phyloP scores from a whole-genome alignment of 2,329 filamentous ascomycete genomes.

The Colletotrichum costaricense region DNA sequence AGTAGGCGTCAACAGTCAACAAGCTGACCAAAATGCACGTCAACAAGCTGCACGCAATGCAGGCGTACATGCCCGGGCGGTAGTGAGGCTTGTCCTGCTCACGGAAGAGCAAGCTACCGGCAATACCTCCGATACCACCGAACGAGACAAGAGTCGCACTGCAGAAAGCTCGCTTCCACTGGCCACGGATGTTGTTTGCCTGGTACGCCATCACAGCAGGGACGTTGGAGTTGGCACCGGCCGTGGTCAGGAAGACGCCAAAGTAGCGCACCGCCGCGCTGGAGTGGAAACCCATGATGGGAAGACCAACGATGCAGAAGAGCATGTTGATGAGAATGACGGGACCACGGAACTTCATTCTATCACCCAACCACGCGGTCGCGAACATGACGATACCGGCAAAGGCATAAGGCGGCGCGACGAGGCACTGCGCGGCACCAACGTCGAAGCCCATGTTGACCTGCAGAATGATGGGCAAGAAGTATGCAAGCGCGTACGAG shows the following conservation, averaged over 20 bases:
- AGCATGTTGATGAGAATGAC: slow-evolving; percentile 74
- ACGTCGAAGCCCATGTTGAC: slow-evolving; percentile 72
- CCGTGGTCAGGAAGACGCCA: slow-evolving; percentile 80
- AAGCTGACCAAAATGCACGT: slow-evolving; percentile 57
- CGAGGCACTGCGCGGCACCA: slow-evolving; percentile 73
- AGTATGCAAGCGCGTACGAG: slow-evolving; percentile 81
- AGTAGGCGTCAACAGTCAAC: slow-evolving; percentile 53
- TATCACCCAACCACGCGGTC: slow-evolving; percentile 74
- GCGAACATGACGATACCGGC: slow-evolving; percentile 71
- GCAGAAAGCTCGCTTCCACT: slow-evolving; percentile 88
- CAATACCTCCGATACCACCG: slow-evolving; percentile 83
- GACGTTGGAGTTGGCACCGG: slow-evolving; percentile 82
- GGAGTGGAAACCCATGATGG: slow-evolving; percentile 76
- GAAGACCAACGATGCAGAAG: slow-evolving; percentile 74
- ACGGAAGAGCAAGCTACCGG: slow-evolving; percentile 79
- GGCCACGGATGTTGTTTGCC: slow-evolving; percentile 87
- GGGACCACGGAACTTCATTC: slow-evolving; percentile 73
- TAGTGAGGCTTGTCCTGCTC: slow-evolving; percentile 65
- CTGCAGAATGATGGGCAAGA: slow-evolving; percentile 79
- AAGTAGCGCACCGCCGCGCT: slow-evolving; percentile 73
- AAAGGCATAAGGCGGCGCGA: slow-evolving; percentile 76
- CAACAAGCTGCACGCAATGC: slow-evolving; percentile 61
- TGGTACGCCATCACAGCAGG: slow-evolving; percentile 82
- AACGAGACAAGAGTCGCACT: slow-evolving; percentile 81
- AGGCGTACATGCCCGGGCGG: slow-evolving; percentile 65